Percentiles rank a stretch among this genome's conserved stretches.
Evolutionary conservation across 805 yeast species (phyloP).

Genomic region (Candida pseudoglaebosa): DNA sequence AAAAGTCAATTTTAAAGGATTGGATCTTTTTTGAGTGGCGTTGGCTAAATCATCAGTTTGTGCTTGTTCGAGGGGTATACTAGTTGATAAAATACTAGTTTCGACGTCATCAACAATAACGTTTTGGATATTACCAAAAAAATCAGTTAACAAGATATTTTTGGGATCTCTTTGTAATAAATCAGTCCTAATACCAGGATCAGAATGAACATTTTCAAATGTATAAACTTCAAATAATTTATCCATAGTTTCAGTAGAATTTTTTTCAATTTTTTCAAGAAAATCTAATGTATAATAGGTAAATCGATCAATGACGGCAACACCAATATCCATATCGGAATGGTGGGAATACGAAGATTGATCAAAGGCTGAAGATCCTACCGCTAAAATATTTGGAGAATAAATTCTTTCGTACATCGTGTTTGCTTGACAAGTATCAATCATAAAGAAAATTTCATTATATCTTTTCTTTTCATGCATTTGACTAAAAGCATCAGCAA

Average conservation of each 20-base stretch:
- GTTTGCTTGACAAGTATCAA: slow-evolving; percentile 98
- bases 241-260: slow-evolving; percentile 69
- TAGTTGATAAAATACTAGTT: slow-evolving; percentile 30
- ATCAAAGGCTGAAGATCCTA: slow-evolving; percentile 83
- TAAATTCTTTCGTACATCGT: slow-evolving; percentile 93
- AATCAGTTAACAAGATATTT: slow-evolving; percentile 81
- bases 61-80: not conserved
- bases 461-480: slow-evolving; percentile 95
- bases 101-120: slow-evolving; percentile 61
- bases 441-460: slow-evolving; percentile 94
- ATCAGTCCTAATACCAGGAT: slow-evolving; percentile 90
- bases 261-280: slow-evolving; percentile 74
- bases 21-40: not conserved
- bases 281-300: slow-evolving; percentile 89
- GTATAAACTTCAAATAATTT: slow-evolving; percentile 84
- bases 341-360: slow-evolving; percentile 95
- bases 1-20: slow-evolving; percentile 7
- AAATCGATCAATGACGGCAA: slow-evolving; percentile 95
- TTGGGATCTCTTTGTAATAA: slow-evolving; percentile 61
- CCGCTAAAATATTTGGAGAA: slow-evolving; percentile 88
- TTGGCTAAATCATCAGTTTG: slow-evolving; percentile 1
- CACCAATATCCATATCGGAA: slow-evolving; percentile 93
- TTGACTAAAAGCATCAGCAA: slow-evolving; percentile 95
- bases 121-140: slow-evolving; percentile 88
- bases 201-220: slow-evolving; percentile 80